Evolutionary conservation across 108 stramenopile genomes (phyloP).

Genomic region (Skeletonema menzelii): DNA sequence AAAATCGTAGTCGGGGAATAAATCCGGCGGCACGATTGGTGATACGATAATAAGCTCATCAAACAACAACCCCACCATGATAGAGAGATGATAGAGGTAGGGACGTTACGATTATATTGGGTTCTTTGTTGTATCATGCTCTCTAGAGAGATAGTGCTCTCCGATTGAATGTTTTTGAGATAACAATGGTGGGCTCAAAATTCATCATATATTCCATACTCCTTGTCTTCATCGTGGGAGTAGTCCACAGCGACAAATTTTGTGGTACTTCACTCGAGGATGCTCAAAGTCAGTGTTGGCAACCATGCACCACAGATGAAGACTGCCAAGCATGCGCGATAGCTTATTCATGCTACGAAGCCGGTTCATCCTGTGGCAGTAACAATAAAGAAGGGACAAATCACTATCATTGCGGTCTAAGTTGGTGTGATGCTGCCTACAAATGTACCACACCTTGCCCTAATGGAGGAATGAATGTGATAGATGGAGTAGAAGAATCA

Average conservation of each 20-base stretch:
- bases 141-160: too few relatives aligned
- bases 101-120: too few relatives aligned
- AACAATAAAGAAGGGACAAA: slow-evolving; percentile 9
- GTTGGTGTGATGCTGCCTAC: slow-evolving; percentile 45
- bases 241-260: slow-evolving; percentile 16
- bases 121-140: too few relatives aligned
- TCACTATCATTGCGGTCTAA: slow-evolving; percentile 27
- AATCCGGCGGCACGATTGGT: too few relatives aligned
- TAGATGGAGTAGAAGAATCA: not conserved
- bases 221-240: not conserved
- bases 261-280: slow-evolving; percentile 25
- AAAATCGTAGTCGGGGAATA: too few relatives aligned
- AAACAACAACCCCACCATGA: too few relatives aligned
- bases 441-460: slow-evolving; percentile 34
- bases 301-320: slow-evolving; percentile 26
- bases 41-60: too few relatives aligned
- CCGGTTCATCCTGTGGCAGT: slow-evolving; percentile 12
- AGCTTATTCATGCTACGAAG: slow-evolving; percentile 18
- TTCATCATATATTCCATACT: not conserved
- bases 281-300: slow-evolving; percentile 34
- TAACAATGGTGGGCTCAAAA: not conserved
- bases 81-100: too few relatives aligned
- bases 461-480: not conserved
- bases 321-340: slow-evolving; percentile 19
- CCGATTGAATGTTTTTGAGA: too few relatives aligned